A percentile compares a stretch with the other conserved stretches of the same genome.
Evolutionary conservation across 805 yeast genomes (phyloP).

Genomic region (Metschnikowia kofuensis): DNA sequence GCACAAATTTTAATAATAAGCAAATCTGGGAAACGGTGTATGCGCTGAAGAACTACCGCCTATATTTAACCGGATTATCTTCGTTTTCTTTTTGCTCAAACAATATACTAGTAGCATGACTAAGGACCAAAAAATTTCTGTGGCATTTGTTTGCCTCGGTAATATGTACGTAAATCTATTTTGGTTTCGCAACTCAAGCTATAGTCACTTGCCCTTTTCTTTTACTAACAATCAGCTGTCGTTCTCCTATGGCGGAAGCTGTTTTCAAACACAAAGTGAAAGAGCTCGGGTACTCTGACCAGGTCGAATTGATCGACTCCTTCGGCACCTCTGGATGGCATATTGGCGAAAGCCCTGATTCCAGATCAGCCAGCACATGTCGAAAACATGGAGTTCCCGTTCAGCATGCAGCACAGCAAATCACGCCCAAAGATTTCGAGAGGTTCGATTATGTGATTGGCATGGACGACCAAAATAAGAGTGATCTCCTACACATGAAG

Average conservation of each 20-base stretch:
- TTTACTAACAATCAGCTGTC: constrained; percentile 49
- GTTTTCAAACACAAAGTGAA: constrained; percentile 68
- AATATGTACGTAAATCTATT: constrained; percentile 60
- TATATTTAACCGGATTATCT: not conserved
- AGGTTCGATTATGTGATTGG: constrained; percentile 67
- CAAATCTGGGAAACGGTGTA: too few species aligned
- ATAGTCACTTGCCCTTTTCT: too few species aligned
- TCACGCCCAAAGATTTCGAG: constrained; percentile 47
- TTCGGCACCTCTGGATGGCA: constrained; percentile 90
- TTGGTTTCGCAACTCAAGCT: not conserved
- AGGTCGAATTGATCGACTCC: constrained; percentile 67
- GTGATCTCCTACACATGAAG: constrained; percentile 47
- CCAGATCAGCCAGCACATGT: constrained; percentile 68
- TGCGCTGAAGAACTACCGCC: too few species aligned
- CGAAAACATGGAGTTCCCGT: constrained; percentile 69
- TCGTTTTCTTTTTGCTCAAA: not conserved
- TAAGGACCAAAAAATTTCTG: constrained; percentile 42
- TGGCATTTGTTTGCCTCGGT: constrained; percentile 90
- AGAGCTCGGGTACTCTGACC: constrained; percentile 40
- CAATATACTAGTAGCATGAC: constrained; percentile 4
- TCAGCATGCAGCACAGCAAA: constrained; percentile 71
- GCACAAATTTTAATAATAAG: too few species aligned
- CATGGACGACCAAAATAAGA: constrained; percentile 64
- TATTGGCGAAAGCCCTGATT: constrained; percentile 78
- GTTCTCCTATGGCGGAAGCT: constrained; percentile 98